phyloP scores from a whole-genome alignment of 1,139 yeast genomes.

The Suhomyces bokatorum region DNA sequence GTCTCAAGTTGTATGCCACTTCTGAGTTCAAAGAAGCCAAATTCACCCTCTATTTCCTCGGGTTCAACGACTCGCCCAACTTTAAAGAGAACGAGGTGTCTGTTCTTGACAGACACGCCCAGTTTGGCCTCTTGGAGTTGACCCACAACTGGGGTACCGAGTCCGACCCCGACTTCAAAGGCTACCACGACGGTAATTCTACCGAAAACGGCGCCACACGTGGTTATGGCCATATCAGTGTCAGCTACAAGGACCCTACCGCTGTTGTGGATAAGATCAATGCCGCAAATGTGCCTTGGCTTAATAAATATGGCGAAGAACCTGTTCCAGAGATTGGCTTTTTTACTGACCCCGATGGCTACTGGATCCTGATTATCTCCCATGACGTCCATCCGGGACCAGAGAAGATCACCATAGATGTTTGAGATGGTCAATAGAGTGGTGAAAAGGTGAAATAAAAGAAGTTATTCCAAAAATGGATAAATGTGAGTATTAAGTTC shows the following conservation, averaged over 20 bases:
- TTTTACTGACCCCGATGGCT: conserved; percentile 87
- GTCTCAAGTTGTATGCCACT: conserved; percentile 68
- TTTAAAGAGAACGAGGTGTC: conserved; percentile 38
- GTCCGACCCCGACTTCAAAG: conserved; percentile 61
- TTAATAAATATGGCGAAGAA: conserved; percentile 61
- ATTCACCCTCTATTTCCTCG: conserved; percentile 84
- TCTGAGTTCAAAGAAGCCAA: conserved; percentile 64
- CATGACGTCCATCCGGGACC: conserved; percentile 19
- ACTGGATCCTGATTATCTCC: conserved; percentile 69
- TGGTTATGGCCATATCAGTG: conserved; percentile 86
- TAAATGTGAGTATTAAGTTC: no score
- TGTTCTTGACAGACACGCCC: conserved; percentile 31
- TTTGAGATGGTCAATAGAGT: no score
- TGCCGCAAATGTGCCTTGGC: conserved; percentile 38
- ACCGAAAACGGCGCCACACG: conserved; percentile 57
- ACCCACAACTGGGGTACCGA: conserved; percentile 98
- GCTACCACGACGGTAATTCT: conserved; percentile 80
- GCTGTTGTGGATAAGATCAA: conserved; percentile 55
- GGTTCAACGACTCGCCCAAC: conserved; percentile 52
- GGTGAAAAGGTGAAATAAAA: no score
- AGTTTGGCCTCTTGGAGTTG: conserved; percentile 77
- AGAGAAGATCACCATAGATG: background rate
- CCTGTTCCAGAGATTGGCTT: conserved; percentile 53
- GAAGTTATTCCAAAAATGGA: no score
- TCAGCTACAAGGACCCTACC: conserved; percentile 66